Base-by-base conservation (phyloP, 176 grass and related monocot species). In the Cenchrus americanus region DNA sequence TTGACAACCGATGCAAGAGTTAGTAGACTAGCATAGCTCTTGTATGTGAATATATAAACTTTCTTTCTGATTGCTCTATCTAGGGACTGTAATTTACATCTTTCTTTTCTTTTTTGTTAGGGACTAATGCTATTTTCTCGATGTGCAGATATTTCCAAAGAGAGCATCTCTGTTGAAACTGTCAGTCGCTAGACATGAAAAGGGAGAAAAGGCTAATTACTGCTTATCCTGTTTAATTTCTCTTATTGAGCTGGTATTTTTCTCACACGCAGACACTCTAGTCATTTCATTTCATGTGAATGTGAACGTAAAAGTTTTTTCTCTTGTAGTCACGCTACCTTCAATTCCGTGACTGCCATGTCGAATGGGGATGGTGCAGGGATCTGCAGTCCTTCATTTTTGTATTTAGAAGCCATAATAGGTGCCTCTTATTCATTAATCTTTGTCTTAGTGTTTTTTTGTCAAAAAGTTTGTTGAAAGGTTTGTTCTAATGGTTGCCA, bases 351-450 rank as follows among this genome's bases (percentile, higher is more conserved):
- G 84, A 91, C 22, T 89, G 79, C 89, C 81, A 90, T 83, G 87
- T 94, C n/a, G 92, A 97, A 89, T 97, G 95, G 95, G 95, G 95
- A 66, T 97, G 95, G 95, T 94, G 95, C 84, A 93, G 95, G 76
- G 92, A 97, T 81, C 87, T 97, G 48, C 88, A 97, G 71, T 91
- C 95, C 57, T 97, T 97, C 67, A 89, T 97, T 88, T 94, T 97
- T 83, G 55, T 94, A 73, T 97, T 97, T 87, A 77, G 64, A 84
- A 89, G 61, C 22, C 94, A 97, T 71, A 97, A 97, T 80, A 94
- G 94, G 92, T 97, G 44, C 21, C 63, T 62, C 23, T 78, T 82
- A 40, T 49, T 40, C 21, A 88, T 17, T 80, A 88, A 19, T 75
- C 15, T 58, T 63, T 58, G 3, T 71, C 3, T 5, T 11, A 26